A percentile compares a stretch with the other conserved stretches of the same genome.
phyloP scores from a whole-genome alignment of 192 early-diverging fungal species.

The Linderina pennispora region DNA sequence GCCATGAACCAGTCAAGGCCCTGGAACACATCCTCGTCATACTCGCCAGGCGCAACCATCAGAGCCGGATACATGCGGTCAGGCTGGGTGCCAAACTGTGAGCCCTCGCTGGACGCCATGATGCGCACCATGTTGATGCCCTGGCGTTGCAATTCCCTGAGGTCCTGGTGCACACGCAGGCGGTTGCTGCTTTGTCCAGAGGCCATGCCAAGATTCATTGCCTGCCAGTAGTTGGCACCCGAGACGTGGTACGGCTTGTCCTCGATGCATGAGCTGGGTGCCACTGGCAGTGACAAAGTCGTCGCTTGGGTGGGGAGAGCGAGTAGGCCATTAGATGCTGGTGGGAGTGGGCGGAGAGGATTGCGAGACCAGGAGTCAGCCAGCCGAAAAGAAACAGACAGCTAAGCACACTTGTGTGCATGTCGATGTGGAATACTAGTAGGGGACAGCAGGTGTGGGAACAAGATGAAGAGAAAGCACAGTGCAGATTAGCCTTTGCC shows the following conservation, averaged over 20 bases:
- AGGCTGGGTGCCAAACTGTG: slow-evolving; percentile 45
- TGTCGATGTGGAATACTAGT: background rate
- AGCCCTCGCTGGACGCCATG: slow-evolving; percentile 57
- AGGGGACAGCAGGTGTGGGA: background rate
- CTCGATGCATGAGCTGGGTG: slow-evolving; percentile 24
- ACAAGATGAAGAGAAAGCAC: background rate
- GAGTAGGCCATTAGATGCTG: background rate
- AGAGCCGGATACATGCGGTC: slow-evolving; percentile 55
- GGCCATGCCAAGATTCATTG: slow-evolving; percentile 60
- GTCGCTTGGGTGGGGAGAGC: background rate
- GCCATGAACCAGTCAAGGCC: slow-evolving; percentile 63
- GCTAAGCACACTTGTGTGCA: no score
- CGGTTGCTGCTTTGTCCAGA: slow-evolving; percentile 44
- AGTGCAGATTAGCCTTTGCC: no score
- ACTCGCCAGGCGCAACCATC: slow-evolving; percentile 48
- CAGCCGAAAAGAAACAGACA: no score
- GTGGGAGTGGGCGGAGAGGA: no score
- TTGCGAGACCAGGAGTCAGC: no score
- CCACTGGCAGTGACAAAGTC: slow-evolving; percentile 45
- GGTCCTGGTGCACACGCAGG: slow-evolving; percentile 49
- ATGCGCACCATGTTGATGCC: slow-evolving; percentile 60
- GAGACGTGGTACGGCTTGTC: slow-evolving; percentile 27
- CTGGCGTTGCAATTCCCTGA: slow-evolving; percentile 27
- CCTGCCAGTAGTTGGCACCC: slow-evolving; percentile 71
- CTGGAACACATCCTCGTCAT: slow-evolving; percentile 50